Evolutionary conservation across 495 filamentous ascomycete genomes (phyloP).

Genomic region (Penicillium robsamsonii): DNA sequence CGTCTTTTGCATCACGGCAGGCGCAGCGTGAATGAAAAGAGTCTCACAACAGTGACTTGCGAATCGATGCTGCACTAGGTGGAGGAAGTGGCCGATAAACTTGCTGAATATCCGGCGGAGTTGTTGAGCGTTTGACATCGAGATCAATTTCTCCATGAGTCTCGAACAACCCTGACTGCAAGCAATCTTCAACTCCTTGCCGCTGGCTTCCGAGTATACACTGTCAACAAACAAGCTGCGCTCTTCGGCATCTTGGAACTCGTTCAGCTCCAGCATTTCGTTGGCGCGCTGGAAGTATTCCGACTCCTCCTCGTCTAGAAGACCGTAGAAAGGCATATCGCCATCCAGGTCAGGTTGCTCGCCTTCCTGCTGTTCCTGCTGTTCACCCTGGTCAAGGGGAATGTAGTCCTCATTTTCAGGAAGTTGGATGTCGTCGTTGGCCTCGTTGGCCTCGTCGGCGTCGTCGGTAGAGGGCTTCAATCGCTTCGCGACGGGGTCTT

Average conservation of each 20-base stretch:
- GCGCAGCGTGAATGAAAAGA: slow-evolving; percentile 78
- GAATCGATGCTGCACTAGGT: slow-evolving; percentile 89
- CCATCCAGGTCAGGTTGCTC: slow-evolving; percentile 14
- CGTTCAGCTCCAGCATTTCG: slow-evolving; percentile 82
- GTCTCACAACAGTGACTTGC: slow-evolving; percentile 96
- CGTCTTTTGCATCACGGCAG: slow-evolving; percentile 64
- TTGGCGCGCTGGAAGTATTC: slow-evolving; percentile 91
- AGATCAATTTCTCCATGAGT: slow-evolving; percentile 85
- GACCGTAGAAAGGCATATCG: slow-evolving; percentile 75
- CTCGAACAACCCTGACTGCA: slow-evolving; percentile 93
- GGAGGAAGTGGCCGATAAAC: slow-evolving; percentile 84
- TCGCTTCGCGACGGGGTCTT: slow-evolving; percentile 40
- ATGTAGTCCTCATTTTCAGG: slow-evolving; percentile 35
- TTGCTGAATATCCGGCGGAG: slow-evolving; percentile 80
- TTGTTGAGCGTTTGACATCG: slow-evolving; percentile 74
- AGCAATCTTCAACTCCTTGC: slow-evolving; percentile 94
- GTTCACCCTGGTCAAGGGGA: slow-evolving; percentile 30
- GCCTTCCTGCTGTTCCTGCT: slow-evolving; percentile 14
- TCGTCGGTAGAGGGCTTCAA: slow-evolving; percentile 33
- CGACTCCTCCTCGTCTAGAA: slow-evolving; percentile 85
- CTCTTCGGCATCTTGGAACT: slow-evolving; percentile 77
- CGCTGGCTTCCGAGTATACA: slow-evolving; percentile 79
- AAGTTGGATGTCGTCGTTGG: slow-evolving; percentile 23
- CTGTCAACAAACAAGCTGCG: slow-evolving; percentile 76
- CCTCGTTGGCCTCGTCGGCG: slow-evolving; percentile 17